Base-by-base conservation (phyloP, 192 early-diverging fungal genomes). In the Coemansia sp. region DNA sequence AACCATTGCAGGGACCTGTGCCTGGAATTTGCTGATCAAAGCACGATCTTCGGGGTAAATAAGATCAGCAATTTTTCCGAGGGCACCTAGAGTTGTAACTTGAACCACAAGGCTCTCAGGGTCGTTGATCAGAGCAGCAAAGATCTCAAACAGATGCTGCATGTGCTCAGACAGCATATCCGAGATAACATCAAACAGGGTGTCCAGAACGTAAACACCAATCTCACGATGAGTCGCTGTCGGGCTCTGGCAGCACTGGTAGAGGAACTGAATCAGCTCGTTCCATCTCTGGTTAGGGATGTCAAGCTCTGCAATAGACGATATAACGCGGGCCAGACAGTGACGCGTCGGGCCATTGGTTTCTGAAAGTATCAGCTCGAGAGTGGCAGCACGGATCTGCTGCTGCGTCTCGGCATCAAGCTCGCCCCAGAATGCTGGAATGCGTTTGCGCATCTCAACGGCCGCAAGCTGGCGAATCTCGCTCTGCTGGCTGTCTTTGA, bases 371-470 rank as follows among this genome's bases (percentile, higher is more conserved):
- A 90, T 85, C 27, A 86, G 83, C 46, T 87, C 78, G n/a, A 94
- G 67, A 22, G 95, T 71, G 18, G 81, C 71, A 25, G 78, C 71
- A 54, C 89, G 89, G 51, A 94, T 85, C 47, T 71, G 64, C 44
- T 73, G 77, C 55, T 86, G 76, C 21, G 71, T 73, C 12, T 66
- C 66, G 18, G 60, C 76, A 38, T 85, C 86, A 10, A 93, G 51
- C 9, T 84, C 76, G n/a, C 76, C 65, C 92, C 92, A 96, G 81
- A 81, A 87, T 73, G 83, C 88, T 18, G 80, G 56, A 38, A 89
- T 73, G 52, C 88, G 86, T 67, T 96, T 96, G 58, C 91, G 86
- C 58, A 91, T 82, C 81, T 96, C 93, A 22, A 96, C 92, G 4
- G 91, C 86, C 25, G 91, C 88, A 45, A 96, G 78, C 70, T 94